A percentile compares a stretch with the other conserved stretches of the same genome.
phyloP scores from a whole-genome alignment of 805 yeast species.

The Saccharomycodes ludwigii region DNA sequence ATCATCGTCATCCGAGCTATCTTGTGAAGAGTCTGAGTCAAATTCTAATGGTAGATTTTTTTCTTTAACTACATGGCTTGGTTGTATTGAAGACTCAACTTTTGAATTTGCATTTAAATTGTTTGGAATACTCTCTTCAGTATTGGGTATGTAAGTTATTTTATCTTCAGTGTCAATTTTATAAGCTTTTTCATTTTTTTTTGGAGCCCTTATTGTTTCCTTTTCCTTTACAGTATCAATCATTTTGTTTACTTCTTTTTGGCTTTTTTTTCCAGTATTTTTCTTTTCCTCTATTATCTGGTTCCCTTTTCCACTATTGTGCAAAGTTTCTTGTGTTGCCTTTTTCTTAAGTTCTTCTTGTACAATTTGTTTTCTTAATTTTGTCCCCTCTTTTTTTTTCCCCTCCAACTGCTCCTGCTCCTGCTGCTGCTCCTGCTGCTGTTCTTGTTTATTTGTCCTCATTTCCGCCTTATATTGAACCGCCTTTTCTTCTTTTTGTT shows the following conservation, averaged over 20 bases:
- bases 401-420: no score
- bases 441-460: constrained; percentile 1
- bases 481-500: constrained; percentile 1
- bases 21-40: no score
- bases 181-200: constrained; percentile 21
- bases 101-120: constrained; percentile 15
- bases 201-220: no score
- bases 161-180: constrained; percentile 15
- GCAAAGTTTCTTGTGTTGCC: neutral
- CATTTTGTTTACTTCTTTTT: neutral
- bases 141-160: constrained; percentile 10
- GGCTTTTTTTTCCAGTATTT: constrained; percentile 1
- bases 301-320: constrained; percentile 3
- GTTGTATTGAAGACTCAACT: constrained; percentile 11
- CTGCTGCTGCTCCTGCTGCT: no score
- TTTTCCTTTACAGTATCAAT: no score
- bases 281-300: constrained; percentile 6
- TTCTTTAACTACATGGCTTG: no score
- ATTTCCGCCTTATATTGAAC: constrained; percentile 1
- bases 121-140: neutral
- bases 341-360: neutral
- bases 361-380: neutral
- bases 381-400: constrained; percentile 1
- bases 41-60: no score
- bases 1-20: constrained; percentile 7